Conservation (phyloP, 805 yeast species). For the Vanderwaltozyma yarrowii region DNA sequence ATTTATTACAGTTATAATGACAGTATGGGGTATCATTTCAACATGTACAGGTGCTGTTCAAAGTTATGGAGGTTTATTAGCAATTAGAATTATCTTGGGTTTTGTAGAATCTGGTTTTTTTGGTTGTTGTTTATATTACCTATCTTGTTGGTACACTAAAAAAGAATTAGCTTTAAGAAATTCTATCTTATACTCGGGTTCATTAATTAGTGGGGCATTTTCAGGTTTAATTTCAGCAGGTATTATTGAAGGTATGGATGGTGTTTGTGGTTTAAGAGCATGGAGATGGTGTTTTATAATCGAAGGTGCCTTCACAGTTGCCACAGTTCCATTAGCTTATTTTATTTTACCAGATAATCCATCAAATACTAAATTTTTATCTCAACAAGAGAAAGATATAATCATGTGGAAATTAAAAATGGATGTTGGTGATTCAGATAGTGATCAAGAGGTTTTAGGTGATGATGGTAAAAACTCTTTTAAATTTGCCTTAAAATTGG, state of each 20-base stretch:
- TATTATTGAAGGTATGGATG: conserved; percentile 37
- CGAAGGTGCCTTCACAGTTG: conserved; percentile 37
- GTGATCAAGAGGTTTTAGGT: conserved; percentile 24
- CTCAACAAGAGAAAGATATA: conserved; percentile 31
- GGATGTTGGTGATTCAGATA: conserved; percentile 29
- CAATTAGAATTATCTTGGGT: conserved; percentile 41
- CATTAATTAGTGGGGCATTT: conserved; percentile 42
- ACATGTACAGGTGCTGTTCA: conserved; percentile 35
- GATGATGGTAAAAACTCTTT: conserved; percentile 18
- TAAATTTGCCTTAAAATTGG: conserved; percentile 25
- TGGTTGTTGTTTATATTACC: conserved; percentile 39
- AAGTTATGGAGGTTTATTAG: conserved; percentile 35
- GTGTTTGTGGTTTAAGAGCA: conserved; percentile 39
- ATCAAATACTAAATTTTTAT: conserved; percentile 32
- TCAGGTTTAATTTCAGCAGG: conserved; percentile 48
- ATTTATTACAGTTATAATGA: conserved; percentile 35
- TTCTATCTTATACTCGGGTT: conserved; percentile 42
- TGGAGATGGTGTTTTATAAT: conserved; percentile 44
- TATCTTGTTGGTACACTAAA: conserved; percentile 47
- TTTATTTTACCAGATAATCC: conserved; percentile 33
- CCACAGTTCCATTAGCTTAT: conserved; percentile 29
- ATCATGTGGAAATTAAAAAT: conserved; percentile 29
- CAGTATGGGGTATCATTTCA: conserved; percentile 33
- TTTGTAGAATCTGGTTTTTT: conserved; percentile 35
- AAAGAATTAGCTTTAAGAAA: conserved; percentile 41